Evolutionary conservation across 2,329 filamentous ascomycete species (phyloP).

Genomic region (Fusarium sp.): DNA sequence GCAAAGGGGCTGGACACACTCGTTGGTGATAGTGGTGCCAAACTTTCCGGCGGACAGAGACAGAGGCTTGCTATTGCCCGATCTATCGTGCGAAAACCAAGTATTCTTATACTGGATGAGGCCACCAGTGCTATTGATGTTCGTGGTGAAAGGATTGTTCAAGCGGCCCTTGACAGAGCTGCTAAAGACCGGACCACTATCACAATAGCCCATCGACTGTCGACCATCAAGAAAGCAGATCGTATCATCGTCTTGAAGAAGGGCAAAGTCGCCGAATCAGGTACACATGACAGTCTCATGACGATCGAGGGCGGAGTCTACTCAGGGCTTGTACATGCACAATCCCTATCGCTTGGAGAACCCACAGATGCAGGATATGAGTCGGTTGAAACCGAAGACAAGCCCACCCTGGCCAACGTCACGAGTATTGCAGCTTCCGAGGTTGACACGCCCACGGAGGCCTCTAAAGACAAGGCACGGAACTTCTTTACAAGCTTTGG

Average conservation of each 20-base stretch:
- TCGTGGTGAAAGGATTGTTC: slow-evolving; percentile 67
- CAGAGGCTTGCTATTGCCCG: slow-evolving; percentile 83
- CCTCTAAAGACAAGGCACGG: slow-evolving; percentile 46
- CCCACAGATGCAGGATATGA: slow-evolving; percentile 50
- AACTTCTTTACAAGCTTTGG: slow-evolving; percentile 65
- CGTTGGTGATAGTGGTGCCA: slow-evolving; percentile 81
- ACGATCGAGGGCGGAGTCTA: slow-evolving; percentile 70
- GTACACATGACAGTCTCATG: slow-evolving; percentile 79
- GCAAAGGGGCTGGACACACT: slow-evolving; percentile 73
- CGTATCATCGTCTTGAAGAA: slow-evolving; percentile 80
- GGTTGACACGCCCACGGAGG: slow-evolving; percentile 34
- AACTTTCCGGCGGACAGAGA: slow-evolving; percentile 85
- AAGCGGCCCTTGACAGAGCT: slow-evolving; percentile 70
- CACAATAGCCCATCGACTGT: slow-evolving; percentile 78
- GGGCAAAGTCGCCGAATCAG: slow-evolving; percentile 76
- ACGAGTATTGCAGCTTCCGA: slow-evolving; percentile 58
- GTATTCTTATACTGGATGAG: slow-evolving; percentile 80
- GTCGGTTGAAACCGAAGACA: slow-evolving; percentile 54
- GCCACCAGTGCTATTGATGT: slow-evolving; percentile 75
- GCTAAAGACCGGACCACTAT: slow-evolving; percentile 74
- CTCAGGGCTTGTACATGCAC: slow-evolving; percentile 71
- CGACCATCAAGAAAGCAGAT: slow-evolving; percentile 80
- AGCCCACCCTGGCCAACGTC: slow-evolving; percentile 52
- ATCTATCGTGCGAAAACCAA: slow-evolving; percentile 76
- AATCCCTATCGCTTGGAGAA: slow-evolving; percentile 66